Evolutionary conservation across 768 basidiomycete genomes (phyloP), one percentile per base, ranked within the genome.

Genomic region (Lepiota venenata): DNA sequence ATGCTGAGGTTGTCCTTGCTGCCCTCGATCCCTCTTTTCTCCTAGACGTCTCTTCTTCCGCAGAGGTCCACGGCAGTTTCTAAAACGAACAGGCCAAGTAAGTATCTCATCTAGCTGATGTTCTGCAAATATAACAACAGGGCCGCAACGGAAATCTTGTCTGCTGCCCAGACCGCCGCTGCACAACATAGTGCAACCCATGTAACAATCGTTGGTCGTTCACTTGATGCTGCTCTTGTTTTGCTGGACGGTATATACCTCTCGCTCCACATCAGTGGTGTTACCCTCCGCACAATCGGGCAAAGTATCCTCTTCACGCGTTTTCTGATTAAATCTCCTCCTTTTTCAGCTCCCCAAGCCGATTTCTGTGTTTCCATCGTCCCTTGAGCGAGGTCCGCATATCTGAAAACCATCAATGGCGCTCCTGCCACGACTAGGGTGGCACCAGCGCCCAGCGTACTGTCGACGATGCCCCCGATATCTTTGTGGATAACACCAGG

Each of bases 211-310:
- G 71, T 76, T 40, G 76, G 77, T 0, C 79, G 76, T 57, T 74
- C 74, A 4, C 66, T 80, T 6, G 77, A 72, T 58, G 57, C 56
- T 29, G 82, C 82, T 1, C 64, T 85, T 47, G 69, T 80, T 4
- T 70, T 85, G 12, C 70, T 87, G 14, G 82, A 85, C 52, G 69
- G 77, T 10, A 71, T 85, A 36, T 84, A 77, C 60, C 72, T 87
- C 18, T 76, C 76, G 7, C 64, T 80, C 20, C 75, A 80, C 53
- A 64, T 84, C 29, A 71, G 79, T 2, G 66, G 61, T 10, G 69
- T 73, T 2, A 66, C 67, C 6, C 65, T 75, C 63, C 68, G 57
- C 22, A 66, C 67, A 11, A 66, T 78, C 21, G 69, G 69, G 0
- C 78, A 76, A 58, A 76, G 77, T 0, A 63, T 74, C 21, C 22